These are phyloP conservation scores for Talaromyces borbonicus DNA, from an alignment of 495 filamentous ascomycete genomes.

Conservation along the genomic window DNA sequence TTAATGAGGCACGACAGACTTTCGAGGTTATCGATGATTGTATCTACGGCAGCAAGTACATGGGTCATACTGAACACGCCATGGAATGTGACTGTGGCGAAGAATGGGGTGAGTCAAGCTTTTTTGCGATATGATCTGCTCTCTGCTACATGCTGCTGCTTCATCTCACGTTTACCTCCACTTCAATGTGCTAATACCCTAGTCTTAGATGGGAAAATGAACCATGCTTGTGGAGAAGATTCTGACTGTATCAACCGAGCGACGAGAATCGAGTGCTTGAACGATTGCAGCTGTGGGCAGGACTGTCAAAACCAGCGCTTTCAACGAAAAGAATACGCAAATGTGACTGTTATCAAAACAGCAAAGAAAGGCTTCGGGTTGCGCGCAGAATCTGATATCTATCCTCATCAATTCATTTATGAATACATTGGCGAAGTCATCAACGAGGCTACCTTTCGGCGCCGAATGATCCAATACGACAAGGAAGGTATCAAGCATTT, in stretches of 20 bases:
- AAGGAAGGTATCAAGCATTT: slow-evolving; percentile 97
- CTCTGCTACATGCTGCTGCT: not conserved
- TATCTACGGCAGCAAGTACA: slow-evolving; percentile 76
- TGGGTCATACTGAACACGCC: slow-evolving; percentile 84
- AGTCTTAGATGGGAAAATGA: slow-evolving; percentile 24
- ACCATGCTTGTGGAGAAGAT: slow-evolving; percentile 88
- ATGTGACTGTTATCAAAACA: slow-evolving; percentile 91
- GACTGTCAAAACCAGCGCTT: slow-evolving; percentile 94
- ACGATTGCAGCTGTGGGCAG: slow-evolving; percentile 73
- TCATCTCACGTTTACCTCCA: too few relatives aligned
- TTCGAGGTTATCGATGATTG: slow-evolving; percentile 78
- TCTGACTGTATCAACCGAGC: slow-evolving; percentile 98
- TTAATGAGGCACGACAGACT: slow-evolving; percentile 58
- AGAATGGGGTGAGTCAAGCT: slow-evolving; percentile 74
- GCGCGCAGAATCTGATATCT: slow-evolving; percentile 65
- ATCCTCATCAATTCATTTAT: slow-evolving; percentile 82
- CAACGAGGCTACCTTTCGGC: slow-evolving; percentile 77
- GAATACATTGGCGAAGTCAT: slow-evolving; percentile 99
- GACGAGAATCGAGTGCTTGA: slow-evolving; percentile 93
- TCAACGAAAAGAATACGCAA: slow-evolving; percentile 78
- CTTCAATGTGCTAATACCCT: slow-evolving; percentile 8
- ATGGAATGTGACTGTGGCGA: slow-evolving; percentile 93
- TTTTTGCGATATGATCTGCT: not conserved
- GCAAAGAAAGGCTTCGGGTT: slow-evolving; percentile 96
- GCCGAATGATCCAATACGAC: slow-evolving; percentile 83